Evolutionary conservation across 2,329 filamentous ascomycete species (phyloP).

Genomic region (Ophiostoma sp.): DNA sequence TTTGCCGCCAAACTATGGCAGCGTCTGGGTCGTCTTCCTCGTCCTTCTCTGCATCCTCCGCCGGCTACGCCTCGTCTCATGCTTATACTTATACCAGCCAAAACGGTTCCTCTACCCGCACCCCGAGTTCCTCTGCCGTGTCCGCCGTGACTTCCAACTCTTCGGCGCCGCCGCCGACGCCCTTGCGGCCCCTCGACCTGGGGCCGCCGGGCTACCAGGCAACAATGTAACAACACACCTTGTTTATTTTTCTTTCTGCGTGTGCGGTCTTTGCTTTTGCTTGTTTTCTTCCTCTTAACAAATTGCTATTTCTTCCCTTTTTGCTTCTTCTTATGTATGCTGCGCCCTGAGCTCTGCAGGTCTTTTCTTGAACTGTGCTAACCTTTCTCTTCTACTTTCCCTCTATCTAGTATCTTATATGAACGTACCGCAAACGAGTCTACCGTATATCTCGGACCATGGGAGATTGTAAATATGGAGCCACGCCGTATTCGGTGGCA

Average conservation of each 20-base stretch:
- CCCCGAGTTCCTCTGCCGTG: slow-evolving; percentile 47
- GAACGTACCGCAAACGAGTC: slow-evolving; percentile 51
- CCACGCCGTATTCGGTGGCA: slow-evolving; percentile 54
- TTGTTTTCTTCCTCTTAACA: background rate
- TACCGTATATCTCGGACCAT: slow-evolving; percentile 55
- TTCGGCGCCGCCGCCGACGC: slow-evolving; percentile 43
- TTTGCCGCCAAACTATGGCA: slow-evolving; percentile 32
- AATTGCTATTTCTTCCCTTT: background rate
- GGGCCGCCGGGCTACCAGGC: slow-evolving; percentile 56
- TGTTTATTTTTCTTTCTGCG: slow-evolving; percentile 30
- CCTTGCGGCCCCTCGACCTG: slow-evolving; percentile 50
- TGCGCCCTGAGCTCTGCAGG: background rate
- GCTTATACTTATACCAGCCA: slow-evolving; percentile 46
- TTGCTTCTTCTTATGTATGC: background rate
- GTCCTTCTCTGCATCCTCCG: slow-evolving; percentile 50
- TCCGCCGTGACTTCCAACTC: slow-evolving; percentile 45
- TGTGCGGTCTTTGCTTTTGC: slow-evolving; percentile 20
- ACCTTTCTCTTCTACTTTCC: background rate
- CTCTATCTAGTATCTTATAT: slow-evolving; percentile 49
- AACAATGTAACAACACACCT: slow-evolving; percentile 47
- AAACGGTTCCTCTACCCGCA: slow-evolving; percentile 46
- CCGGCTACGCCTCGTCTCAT: slow-evolving; percentile 45
- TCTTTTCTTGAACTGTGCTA: no score
- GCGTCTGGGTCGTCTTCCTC: slow-evolving; percentile 47
- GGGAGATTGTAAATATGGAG: slow-evolving; percentile 51